Conservation (phyloP, 2,329 filamentous ascomycete species). For the Cladosporium sp. region DNA sequence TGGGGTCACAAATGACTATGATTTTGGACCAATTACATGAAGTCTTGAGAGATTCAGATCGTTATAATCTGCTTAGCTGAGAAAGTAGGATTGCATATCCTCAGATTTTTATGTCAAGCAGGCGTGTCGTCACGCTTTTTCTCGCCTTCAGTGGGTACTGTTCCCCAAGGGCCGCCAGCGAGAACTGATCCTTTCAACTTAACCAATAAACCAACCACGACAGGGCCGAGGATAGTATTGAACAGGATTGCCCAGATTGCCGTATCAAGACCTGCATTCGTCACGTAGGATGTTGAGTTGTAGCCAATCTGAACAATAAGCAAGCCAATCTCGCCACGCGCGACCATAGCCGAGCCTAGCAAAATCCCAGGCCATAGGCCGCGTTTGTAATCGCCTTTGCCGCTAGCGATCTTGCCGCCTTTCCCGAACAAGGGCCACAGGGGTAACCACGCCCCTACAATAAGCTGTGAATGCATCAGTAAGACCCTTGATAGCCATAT, state of each 20-base stretch:
- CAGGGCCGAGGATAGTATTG: slow-evolving; percentile 25
- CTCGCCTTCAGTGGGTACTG: background rate
- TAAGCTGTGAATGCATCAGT: background rate
- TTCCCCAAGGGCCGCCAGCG: slow-evolving; percentile 21
- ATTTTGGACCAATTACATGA: too few relatives aligned
- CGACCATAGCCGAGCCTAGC: slow-evolving; percentile 27
- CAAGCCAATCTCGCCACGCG: slow-evolving; percentile 28
- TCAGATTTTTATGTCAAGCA: too few relatives aligned
- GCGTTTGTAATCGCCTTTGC: background rate
- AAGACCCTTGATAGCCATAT: too few relatives aligned
- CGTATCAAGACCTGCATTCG: slow-evolving; percentile 16
- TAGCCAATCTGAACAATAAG: slow-evolving; percentile 29
- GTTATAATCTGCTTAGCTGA: too few relatives aligned
- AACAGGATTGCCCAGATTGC: slow-evolving; percentile 23
- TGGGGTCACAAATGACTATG: too few relatives aligned
- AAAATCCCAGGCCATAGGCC: slow-evolving; percentile 16
- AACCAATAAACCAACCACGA: slow-evolving; percentile 22
- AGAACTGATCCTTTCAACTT: slow-evolving; percentile 23
- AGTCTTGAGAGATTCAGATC: too few relatives aligned
- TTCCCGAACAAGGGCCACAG: background rate
- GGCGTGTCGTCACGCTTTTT: too few relatives aligned
- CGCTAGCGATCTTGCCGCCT: background rate
- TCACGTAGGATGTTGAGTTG: slow-evolving; percentile 27
- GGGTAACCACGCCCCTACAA: background rate
- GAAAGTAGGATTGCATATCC: too few relatives aligned